These are phyloP conservation scores for Penicillium simplicissimum DNA, from an alignment of 495 filamentous ascomycete genomes.

Conservation along the genomic window DNA sequence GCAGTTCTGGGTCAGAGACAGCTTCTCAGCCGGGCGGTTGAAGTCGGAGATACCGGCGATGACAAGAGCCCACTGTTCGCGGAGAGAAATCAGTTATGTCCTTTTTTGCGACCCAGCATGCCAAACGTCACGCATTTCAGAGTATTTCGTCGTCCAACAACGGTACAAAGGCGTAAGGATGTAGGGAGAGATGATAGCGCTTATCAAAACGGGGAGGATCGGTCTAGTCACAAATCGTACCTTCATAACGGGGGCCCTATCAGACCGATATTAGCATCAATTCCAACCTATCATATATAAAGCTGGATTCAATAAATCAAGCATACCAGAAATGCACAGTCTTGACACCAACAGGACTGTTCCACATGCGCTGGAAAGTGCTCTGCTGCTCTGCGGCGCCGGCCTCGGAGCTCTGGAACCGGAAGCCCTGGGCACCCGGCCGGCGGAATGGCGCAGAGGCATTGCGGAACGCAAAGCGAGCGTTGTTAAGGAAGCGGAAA, in stretches of 20 bases:
- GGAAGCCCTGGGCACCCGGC: constrained; percentile 54
- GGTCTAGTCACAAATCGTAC: constrained; percentile 44
- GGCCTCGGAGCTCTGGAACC: constrained; percentile 66
- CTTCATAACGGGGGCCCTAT: constrained; percentile 96
- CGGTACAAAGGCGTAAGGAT: background rate
- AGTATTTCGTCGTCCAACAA: background rate
- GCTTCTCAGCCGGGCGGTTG: constrained; percentile 83
- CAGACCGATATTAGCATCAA: constrained; percentile 21
- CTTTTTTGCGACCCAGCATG: background rate
- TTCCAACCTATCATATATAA: background rate
- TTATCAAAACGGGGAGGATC: constrained; percentile 8
- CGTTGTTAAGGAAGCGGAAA: constrained; percentile 51
- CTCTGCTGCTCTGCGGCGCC: constrained; percentile 54
- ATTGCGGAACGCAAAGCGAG: constrained; percentile 55
- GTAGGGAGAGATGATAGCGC: background rate
- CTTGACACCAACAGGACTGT: constrained; percentile 84
- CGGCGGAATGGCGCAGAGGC: constrained; percentile 53
- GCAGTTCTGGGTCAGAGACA: constrained; percentile 87
- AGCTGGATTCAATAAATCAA: background rate
- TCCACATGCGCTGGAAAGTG: constrained; percentile 74
- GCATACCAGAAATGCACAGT: constrained; percentile 96
- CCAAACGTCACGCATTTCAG: background rate
- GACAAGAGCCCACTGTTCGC: constrained; percentile 78
- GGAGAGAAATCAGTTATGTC: constrained; percentile 14
- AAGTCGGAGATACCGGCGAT: constrained; percentile 91